Percentiles rank a stretch among this genome's conserved stretches.
Conservation (phyloP, 257 asterid genomes). For the Solanum stenotomum region DNA sequence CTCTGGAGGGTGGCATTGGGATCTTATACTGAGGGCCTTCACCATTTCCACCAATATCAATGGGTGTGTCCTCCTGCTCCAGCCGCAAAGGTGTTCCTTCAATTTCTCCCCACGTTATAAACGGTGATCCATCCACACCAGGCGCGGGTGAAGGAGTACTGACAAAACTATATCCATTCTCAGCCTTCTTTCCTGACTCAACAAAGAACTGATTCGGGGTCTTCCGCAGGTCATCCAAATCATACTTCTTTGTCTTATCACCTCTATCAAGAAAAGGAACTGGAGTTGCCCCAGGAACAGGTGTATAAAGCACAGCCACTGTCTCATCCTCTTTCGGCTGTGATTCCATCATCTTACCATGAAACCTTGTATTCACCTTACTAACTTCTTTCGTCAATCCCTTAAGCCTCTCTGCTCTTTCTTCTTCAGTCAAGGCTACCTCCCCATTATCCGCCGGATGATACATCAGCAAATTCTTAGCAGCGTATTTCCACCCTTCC, state of each 20-base stretch:
- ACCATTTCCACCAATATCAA: constrained; percentile 86
- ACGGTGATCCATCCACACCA: constrained; percentile 78
- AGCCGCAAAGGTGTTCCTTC: constrained; percentile 91
- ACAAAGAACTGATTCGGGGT: constrained; percentile 67
- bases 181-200: constrained; percentile 75
- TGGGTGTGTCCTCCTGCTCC: constrained; percentile 88
- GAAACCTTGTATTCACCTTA: constrained; percentile 70
- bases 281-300: constrained; percentile 75
- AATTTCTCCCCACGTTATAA: constrained; percentile 96
- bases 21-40: constrained; percentile 80
- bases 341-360: constrained; percentile 46
- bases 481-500: constrained; percentile 81
- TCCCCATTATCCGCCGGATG: constrained; percentile 92
- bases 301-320: constrained; percentile 58
- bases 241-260: constrained; percentile 66
- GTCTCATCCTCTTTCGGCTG: constrained; percentile 42
- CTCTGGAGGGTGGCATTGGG: constrained; percentile 85
- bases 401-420: constrained; percentile 62
- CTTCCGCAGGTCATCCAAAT: constrained; percentile 80
- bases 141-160: constrained; percentile 98
- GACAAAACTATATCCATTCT: constrained; percentile 79
- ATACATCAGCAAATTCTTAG: constrained; percentile 85
- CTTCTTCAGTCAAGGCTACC: constrained; percentile 62
- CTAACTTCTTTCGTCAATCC: constrained; percentile 70
- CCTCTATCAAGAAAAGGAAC: constrained; percentile 40